These are phyloP conservation scores for Protomyces inouyei DNA, from an alignment of 1,139 yeast genomes.

Conservation along the genomic window DNA sequence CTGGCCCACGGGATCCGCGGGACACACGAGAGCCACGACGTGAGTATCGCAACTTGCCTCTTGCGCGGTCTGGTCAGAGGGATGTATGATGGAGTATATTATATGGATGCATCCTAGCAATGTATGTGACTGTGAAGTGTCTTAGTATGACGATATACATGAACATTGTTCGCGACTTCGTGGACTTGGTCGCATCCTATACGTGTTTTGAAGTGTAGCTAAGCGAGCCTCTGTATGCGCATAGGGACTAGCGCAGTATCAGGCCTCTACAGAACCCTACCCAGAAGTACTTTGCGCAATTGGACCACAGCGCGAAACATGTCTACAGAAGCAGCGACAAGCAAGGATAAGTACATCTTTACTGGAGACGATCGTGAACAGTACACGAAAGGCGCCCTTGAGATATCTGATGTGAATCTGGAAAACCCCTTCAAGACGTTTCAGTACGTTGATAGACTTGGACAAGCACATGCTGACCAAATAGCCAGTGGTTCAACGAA, in stretches of 20 bases:
- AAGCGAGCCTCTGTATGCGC: too few species aligned
- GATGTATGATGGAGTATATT: background rate
- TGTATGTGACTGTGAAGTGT: too few species aligned
- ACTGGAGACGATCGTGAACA: slow-evolving; percentile 26
- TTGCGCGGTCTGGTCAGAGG: background rate
- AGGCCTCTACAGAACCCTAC: too few species aligned
- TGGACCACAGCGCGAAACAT: background rate
- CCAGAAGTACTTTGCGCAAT: too few species aligned
- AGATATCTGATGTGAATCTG: slow-evolving; percentile 3
- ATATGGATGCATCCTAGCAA: background rate
- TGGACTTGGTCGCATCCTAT: too few species aligned
- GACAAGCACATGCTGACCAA: slow-evolving; percentile 41
- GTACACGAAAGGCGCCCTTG: slow-evolving; percentile 26
- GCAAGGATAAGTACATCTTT: slow-evolving; percentile 19
- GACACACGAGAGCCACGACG: background rate
- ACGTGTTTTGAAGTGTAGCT: too few species aligned
- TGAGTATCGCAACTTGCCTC: background rate
- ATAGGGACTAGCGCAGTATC: too few species aligned
- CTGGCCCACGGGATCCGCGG: background rate
- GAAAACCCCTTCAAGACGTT: slow-evolving; percentile 24
- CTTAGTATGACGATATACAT: too few species aligned
- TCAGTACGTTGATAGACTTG: slow-evolving; percentile 38
- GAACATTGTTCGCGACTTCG: too few species aligned
- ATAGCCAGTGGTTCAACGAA: slow-evolving; percentile 76
- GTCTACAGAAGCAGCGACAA: background rate